Evolutionary conservation across 345 rosid species (phyloP).

Genomic region (Melaleuca alternifolia): DNA sequence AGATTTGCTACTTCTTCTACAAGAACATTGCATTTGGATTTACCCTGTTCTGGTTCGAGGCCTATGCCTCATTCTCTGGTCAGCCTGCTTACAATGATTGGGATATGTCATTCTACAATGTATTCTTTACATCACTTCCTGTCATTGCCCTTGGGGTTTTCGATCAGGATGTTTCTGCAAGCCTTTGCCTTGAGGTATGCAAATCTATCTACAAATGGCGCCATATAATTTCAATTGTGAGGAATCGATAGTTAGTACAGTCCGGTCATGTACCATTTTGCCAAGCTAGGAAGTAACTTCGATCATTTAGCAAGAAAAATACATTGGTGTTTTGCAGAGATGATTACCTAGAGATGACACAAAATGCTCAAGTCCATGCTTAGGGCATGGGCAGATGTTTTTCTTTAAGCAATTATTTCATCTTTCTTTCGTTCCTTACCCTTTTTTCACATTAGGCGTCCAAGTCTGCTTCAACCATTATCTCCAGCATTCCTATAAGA

Average conservation of each 20-base stretch:
- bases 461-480: not conserved
- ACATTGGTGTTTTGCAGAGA: not conserved
- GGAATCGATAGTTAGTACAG: fast-evolving
- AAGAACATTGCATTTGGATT: conserved; percentile 88
- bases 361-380: not conserved
- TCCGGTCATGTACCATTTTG: not conserved
- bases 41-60: conserved; percentile 92
- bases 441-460: not conserved
- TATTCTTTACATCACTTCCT: conserved; percentile 95
- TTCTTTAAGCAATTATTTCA: not conserved
- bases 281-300: not conserved
- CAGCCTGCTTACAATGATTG: conserved; percentile 93
- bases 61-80: conserved; percentile 84
- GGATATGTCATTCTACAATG: conserved; percentile 90
- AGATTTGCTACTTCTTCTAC: conserved; percentile 98
- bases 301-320: not conserved
- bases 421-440: not conserved
- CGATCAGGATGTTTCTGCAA: conserved; percentile 90
- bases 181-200: conserved; percentile 77
- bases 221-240: not conserved
- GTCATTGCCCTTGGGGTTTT: conserved; percentile 94
- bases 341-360: not conserved
- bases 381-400: not conserved
- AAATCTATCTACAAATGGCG: not conserved
- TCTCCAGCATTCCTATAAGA: not conserved